Evolutionary conservation across 2,329 filamentous ascomycete genomes (phyloP), one percentile per base, ranked within the genome.

Genomic region (Hymenoscyphus fructigenus): DNA sequence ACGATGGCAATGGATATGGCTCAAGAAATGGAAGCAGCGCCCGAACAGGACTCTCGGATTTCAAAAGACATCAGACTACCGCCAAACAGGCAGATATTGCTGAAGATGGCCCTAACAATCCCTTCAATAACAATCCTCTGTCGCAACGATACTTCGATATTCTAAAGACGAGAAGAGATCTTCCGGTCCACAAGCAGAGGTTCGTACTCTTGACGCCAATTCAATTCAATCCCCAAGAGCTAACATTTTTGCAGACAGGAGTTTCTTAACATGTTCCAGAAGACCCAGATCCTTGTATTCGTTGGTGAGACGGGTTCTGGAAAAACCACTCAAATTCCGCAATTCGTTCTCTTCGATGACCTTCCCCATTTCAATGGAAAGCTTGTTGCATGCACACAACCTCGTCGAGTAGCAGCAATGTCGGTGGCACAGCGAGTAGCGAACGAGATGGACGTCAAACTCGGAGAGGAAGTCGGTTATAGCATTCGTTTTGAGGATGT

Each of bases 251-350:
- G 36, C 28, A 91, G 91, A 78, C 88, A 95, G 78, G 95, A 99
- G 77, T 99, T 99, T 76, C 85, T 99, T 66, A 83, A 93, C 75
- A 87, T 96, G 75, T 99, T 96, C 80, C 96, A 99, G 74, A 88
- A 90, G 73, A 92, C 89, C 28, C 95, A 99, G 80, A 97, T 99
- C 71, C 88, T 99, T 67, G 95, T 99, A 74, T 97, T 99, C 75
- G 95, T 99, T 69, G 95, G 95, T 82, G 95, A 99, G 83, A 99
- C 95, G 9, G 95, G 96, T 87, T 99, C 95, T 70, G 95, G 95
- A 81, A 99, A 99, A 83, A 99, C 95, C 4, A 99, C 95, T 0
- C 95, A 99, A 82, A 98, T 99, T 67, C 95, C 95, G 1, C 95
- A 99, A 78, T 99, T 97, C 78, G 94, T 99, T 70, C 87, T 99